Conservation (phyloP, 371 early-diverging fungal species). For the Entomophthora muscae region DNA sequence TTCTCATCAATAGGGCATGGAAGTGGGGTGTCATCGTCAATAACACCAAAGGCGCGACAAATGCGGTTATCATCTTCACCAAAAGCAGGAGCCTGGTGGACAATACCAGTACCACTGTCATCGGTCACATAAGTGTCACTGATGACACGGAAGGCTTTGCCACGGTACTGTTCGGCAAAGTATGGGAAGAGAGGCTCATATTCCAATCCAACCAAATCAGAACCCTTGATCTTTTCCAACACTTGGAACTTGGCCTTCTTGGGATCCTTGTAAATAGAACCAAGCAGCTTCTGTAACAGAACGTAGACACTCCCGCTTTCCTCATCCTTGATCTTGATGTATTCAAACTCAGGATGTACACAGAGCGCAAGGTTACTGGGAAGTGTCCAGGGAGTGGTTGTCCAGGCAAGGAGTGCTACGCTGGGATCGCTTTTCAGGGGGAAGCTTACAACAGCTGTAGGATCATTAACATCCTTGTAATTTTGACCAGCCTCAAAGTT, state of each 20-base stretch:
- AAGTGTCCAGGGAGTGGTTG: conserved; percentile 99
- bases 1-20: conserved; percentile 95
- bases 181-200: conserved; percentile 89
- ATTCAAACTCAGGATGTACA: conserved; percentile 88
- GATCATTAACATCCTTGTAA: conserved; percentile 98
- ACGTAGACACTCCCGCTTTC: conserved; percentile 69
- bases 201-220: conserved; percentile 72
- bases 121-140: conserved; percentile 91
- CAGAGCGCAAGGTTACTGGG: conserved; percentile 93
- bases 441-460: conserved; percentile 94
- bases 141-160: conserved; percentile 75
- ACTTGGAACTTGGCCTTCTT: conserved; percentile 88
- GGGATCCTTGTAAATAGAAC: conserved; percentile 79
- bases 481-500: conserved; percentile 99
- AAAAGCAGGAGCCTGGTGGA: conserved; percentile 99
- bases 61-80: conserved; percentile 99
- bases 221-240: conserved; percentile 63
- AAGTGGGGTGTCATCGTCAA: conserved; percentile 67
- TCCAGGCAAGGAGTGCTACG: conserved; percentile 91
- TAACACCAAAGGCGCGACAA: conserved; percentile 68
- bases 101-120: conserved; percentile 98
- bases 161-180: conserved; percentile 48
- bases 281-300: conserved; percentile 68
- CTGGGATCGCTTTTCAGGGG: conserved; percentile 69
- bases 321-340: conserved; percentile 83